These are phyloP conservation scores for Anisodus tanguticus DNA, from an alignment of 257 asterid species.

Conservation along the genomic window DNA sequence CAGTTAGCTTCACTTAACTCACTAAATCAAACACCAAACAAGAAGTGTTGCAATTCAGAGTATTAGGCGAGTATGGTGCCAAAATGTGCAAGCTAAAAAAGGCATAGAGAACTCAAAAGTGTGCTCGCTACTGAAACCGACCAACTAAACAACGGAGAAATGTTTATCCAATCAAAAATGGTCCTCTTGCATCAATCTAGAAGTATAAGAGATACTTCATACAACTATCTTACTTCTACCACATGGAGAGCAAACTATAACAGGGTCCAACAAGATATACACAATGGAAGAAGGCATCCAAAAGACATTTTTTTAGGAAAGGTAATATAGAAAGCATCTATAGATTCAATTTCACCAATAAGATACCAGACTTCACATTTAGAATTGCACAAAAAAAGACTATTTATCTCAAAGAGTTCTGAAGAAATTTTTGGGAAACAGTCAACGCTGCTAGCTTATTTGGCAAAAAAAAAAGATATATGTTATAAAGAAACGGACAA, in stretches of 20 bases:
- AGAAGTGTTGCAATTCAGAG: too few relatives aligned
- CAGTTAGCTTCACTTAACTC: conserved; percentile 10
- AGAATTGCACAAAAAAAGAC: too few relatives aligned
- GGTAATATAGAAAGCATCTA: neutral
- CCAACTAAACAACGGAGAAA: neutral
- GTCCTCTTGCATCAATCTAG: neutral
- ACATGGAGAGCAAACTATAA: conserved; percentile 1
- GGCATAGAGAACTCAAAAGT: neutral
- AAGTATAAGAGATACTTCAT: neutral
- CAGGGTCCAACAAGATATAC: neutral
- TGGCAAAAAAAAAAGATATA: too few relatives aligned
- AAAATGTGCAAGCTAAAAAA: conserved; percentile 8
- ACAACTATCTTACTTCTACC: neutral
- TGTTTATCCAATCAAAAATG: neutral
- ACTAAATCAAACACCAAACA: conserved; percentile 3
- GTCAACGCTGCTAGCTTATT: too few relatives aligned
- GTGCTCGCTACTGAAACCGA: neutral
- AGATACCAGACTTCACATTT: too few relatives aligned
- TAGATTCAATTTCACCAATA: too few relatives aligned
- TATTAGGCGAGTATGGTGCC: conserved; percentile 16
- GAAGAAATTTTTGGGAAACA: too few relatives aligned
- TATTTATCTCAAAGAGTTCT: too few relatives aligned
- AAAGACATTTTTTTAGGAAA: too few relatives aligned
- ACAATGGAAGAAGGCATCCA: neutral
- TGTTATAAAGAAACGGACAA: too few relatives aligned